Conservation (phyloP, 2,329 filamentous ascomycete species). For the Aaosphaeria pasadenensis region DNA sequence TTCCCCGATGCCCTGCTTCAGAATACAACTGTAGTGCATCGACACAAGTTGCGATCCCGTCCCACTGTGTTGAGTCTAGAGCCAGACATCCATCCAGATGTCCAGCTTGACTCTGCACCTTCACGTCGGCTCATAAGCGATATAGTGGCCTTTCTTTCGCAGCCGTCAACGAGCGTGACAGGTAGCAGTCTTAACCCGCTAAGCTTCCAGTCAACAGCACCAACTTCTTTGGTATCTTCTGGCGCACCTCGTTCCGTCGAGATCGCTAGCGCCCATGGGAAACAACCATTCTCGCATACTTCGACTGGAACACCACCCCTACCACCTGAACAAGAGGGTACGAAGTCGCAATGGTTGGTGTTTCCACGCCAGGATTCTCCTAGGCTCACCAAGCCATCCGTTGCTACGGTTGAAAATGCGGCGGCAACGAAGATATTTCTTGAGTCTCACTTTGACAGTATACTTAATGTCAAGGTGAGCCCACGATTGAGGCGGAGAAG, state of each 20-base stretch:
- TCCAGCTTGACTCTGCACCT: conserved; percentile 2
- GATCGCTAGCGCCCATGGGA: conserved; percentile 15
- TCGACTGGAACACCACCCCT: conserved; percentile 12
- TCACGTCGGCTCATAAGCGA: conserved; percentile 9
- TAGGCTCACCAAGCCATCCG: conserved; percentile 33
- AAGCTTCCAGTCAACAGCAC: conserved; percentile 31
- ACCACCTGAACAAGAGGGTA: conserved; percentile 14
- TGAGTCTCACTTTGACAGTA: conserved; percentile 77
- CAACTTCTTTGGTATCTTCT: conserved; percentile 33
- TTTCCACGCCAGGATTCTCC: conserved; percentile 35
- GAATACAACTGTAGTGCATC: conserved; percentile 30
- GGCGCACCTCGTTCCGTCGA: conserved; percentile 27
- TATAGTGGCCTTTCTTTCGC: conserved; percentile 21
- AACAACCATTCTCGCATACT: conserved; percentile 11
- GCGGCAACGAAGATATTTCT: conserved; percentile 82
- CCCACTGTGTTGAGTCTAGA: conserved; percentile 18
- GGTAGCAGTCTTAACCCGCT: conserved; percentile 24
- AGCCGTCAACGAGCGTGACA: conserved; percentile 17
- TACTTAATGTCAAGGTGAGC: conserved; percentile 54
- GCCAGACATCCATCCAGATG: neutral
- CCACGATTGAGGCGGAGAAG: conserved; percentile 61
- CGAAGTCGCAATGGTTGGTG: conserved; percentile 20
- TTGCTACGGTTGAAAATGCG: conserved; percentile 69
- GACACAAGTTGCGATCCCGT: conserved; percentile 24
- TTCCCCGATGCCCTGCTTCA: conserved; percentile 24